These are phyloP conservation scores for Hyaloscypha variabilis DNA, from an alignment of 495 filamentous ascomycete genomes.

Conservation along the genomic window DNA sequence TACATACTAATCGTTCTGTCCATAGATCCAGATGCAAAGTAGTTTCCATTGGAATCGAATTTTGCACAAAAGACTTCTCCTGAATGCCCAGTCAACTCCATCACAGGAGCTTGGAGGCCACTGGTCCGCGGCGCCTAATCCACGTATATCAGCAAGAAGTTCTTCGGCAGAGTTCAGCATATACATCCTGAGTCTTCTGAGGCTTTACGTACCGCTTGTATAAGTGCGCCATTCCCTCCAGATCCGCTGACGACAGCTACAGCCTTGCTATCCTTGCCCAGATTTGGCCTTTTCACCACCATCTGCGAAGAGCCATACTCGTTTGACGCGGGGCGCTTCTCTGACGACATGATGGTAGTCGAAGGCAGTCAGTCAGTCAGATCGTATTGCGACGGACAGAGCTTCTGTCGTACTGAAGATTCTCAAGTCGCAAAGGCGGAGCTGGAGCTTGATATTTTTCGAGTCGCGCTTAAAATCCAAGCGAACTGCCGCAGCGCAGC, in stretches of 20 bases:
- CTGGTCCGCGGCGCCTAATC: slow-evolving; percentile 79
- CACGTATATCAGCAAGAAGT: slow-evolving; percentile 27
- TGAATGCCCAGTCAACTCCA: slow-evolving; percentile 83
- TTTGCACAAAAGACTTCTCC: slow-evolving; percentile 89
- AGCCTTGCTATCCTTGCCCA: slow-evolving; percentile 64
- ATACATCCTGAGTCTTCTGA: slow-evolving; percentile 14
- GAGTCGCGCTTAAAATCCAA: slow-evolving; percentile 6
- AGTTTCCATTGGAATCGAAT: slow-evolving; percentile 84
- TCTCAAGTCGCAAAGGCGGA: not conserved
- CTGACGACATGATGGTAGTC: slow-evolving; percentile 68
- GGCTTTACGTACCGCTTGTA: slow-evolving; percentile 73
- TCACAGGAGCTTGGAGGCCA: slow-evolving; percentile 85
- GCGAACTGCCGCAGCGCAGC: slow-evolving; percentile 6
- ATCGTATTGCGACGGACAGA: not conserved
- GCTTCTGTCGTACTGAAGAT: not conserved
- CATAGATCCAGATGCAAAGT: slow-evolving; percentile 94
- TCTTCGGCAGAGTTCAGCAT: slow-evolving; percentile 27
- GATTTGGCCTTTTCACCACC: slow-evolving; percentile 88
- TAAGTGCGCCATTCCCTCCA: slow-evolving; percentile 70
- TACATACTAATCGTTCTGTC: slow-evolving; percentile 83
- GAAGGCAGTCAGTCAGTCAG: not conserved
- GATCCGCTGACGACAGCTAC: slow-evolving; percentile 66
- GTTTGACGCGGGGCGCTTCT: slow-evolving; percentile 84
- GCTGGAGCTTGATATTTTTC: slow-evolving; percentile 1
- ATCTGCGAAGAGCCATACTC: slow-evolving; percentile 79